Base-by-base conservation (phyloP, 2,329 filamentous ascomycete species). In the Neopestalotiopsis rosae region DNA sequence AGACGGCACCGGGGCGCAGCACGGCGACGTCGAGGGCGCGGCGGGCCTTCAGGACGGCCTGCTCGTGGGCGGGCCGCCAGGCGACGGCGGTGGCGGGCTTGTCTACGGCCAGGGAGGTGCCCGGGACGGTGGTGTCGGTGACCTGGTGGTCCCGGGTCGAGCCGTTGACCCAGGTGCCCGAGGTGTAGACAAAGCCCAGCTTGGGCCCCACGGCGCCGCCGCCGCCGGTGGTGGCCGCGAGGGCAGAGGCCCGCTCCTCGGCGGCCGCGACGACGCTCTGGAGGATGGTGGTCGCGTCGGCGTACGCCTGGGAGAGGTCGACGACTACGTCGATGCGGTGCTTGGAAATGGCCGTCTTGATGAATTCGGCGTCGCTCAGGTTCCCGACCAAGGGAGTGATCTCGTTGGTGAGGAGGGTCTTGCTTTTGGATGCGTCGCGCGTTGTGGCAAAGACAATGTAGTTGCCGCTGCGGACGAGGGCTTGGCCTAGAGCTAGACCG, bases 161-260 rank as follows among this genome's bases (percentile, higher is more conserved):
- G 2, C 80, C 80, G 66, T 82, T 78, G 1, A 81, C 76, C 80
- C 79, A 82, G 1, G 74, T 74, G 3, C 81, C 79, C 10, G 78
- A 81, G 49, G 52, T 67, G 38, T 67, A 67, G 66, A 67, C n/a
- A 32, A 67, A 67, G 56, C 66, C 66, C 30, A 67, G 58, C 57
- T 63, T 67, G 66, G 66, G 58, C 5, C 66, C 59, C 13, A 52
- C 40, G 9, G 66, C 6, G 32, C 30, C n/a, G 59, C 63, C 65
- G 24, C 24, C 24, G 24, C 24, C 3, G 24, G 24, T 1, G 24
- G 24, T 28, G 34, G 34, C 34, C 6, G 34, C 34, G 6, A 38
- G 34, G 6, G 34, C 34, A 38, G 34, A 38, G 34, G 34, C 34
- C 10, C 34, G 6, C 34, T 6, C 34, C 34, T 38, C 10, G 34